Percentiles rank a stretch among this genome's conserved stretches.
Conservation (phyloP, 2,329 filamentous ascomycete species). For the Gyromitra esculenta region DNA sequence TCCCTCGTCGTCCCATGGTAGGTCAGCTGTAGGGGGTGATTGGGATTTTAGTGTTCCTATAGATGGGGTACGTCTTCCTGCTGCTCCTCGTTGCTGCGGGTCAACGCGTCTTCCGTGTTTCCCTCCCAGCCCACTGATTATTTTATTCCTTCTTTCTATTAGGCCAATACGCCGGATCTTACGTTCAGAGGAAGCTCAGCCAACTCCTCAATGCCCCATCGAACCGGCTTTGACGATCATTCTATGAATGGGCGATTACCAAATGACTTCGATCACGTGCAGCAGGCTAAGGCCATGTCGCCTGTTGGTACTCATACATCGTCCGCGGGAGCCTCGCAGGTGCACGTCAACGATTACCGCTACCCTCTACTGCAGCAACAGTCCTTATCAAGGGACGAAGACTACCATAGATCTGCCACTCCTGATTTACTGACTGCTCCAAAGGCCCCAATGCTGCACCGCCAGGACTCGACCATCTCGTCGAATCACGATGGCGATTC, state of each 20-base stretch:
- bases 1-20: slow-evolving; percentile 56
- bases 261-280: slow-evolving; percentile 50
- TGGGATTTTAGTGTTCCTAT: slow-evolving; percentile 58
- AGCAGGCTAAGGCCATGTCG: slow-evolving; percentile 41
- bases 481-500: slow-evolving; percentile 57
- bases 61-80: slow-evolving; percentile 53
- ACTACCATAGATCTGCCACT: slow-evolving; percentile 48
- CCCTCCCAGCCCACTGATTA: slow-evolving; percentile 45
- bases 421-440: slow-evolving; percentile 51
- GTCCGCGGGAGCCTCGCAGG: slow-evolving; percentile 39
- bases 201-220: slow-evolving; percentile 50
- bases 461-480: slow-evolving; percentile 52
- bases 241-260: slow-evolving; percentile 40
- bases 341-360: slow-evolving; percentile 47
- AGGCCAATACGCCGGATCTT: slow-evolving; percentile 51
- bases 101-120: slow-evolving; percentile 41
- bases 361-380: slow-evolving; percentile 35
- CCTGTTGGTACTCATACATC: slow-evolving; percentile 42
- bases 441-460: slow-evolving; percentile 48
- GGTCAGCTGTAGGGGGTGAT: slow-evolving; percentile 53
- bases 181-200: slow-evolving; percentile 45
- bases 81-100: slow-evolving; percentile 25
- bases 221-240: slow-evolving; percentile 42
- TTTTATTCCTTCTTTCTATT: slow-evolving; percentile 30
- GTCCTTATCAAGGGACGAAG: slow-evolving; percentile 42